Base-by-base conservation (phyloP, 2,329 filamentous ascomycete species). In the Fusarium armeniacum region DNA sequence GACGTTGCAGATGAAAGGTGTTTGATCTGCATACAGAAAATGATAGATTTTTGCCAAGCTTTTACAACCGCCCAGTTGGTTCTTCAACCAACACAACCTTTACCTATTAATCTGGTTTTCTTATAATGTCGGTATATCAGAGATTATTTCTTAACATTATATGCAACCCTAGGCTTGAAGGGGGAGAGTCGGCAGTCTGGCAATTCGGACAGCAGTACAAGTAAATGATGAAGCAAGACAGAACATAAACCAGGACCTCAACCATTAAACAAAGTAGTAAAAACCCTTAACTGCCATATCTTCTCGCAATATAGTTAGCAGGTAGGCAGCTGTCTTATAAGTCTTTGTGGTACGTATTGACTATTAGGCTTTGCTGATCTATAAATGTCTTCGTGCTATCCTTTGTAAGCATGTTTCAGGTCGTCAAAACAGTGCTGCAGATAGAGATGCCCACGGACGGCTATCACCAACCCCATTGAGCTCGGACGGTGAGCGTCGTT, bases 1-100 rank as follows among this genome's bases (percentile, higher is more conserved):
- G 36, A 51, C 32, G 16, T 41, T 61, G 32, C 28, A 49, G 22
- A 55, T 52, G 43, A 50, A 49, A 59, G 47, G 54, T 51, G 38
- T 47, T 40, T 49, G 35, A 16, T 32, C 45, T 38, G n/a, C 28
- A 45, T 38, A 28, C 28, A 45, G 35, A n/a, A 41, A 54, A 36
- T 30, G 30, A 40, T 32, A 28, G 18, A 20, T 16, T 16, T 51
- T 30, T 30, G n/a, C 35, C 35, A 52, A 52, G 49, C 26, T 28
- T 28, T 18, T 8, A 36, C 35, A 30, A 26, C 49, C 33, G 35
- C 49, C 22, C 8, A 22, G 12, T 10, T 41, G 6, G 24, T 52
- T 52, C 13, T 4, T 41, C 11, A 22, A 12, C 35, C 49, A 40
- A 41, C 18, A 20, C 28, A 41, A 13, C 15, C 24, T 26, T 13